Evolutionary conservation across 176 grass and related monocot species (phyloP), one percentile per base, ranked within the genome.

Genomic region (Eleusine coracana): DNA sequence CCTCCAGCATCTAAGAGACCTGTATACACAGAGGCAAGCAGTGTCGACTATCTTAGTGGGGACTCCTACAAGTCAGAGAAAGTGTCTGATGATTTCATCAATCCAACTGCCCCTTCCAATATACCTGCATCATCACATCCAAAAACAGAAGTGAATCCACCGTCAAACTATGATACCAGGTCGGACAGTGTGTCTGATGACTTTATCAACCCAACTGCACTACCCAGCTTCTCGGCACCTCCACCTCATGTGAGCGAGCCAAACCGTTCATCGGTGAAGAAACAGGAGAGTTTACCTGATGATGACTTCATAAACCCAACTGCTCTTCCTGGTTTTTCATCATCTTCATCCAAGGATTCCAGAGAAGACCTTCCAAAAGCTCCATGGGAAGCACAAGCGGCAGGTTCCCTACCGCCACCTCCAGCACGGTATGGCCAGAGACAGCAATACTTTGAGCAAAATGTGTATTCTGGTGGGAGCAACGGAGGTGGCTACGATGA

Each of bases 391-490:
- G 45, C 80, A 8, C 86, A 82, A 63, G 66, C 89, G 36, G 70
- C 92, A 63, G 85, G 74, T 38, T 89, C 85, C 56, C 78, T 98
- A 34, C 96, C 96, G 0, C 96, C 92, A 5, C 92, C 96, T 83
- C 96, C 96, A 1, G 82, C 87, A 49, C 93, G 90, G 40, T 87
- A 98, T 71, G 96, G 91, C 20, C 92, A 95, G 77, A 98, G 96
- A 18, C 92, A 93, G 70, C 92, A 98, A 68, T 98, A 82, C 42
- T 95, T 98, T 84, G 86, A 93, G 58, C 89, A 93, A 12, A 81
- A 2, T 1, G 79, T 81, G 34, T 81, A 81, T 14, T 81, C 89
- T 23, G 84, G 86, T 51, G 92, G 88, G 75, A 86, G 69, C 85
- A 85, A 83, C 1, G 89, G 78, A 68, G 66, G 62, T 15, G 83